Evolutionary conservation across 2,329 filamentous ascomycete genomes (phyloP).

Genomic region (Cytospora schulzeri): DNA sequence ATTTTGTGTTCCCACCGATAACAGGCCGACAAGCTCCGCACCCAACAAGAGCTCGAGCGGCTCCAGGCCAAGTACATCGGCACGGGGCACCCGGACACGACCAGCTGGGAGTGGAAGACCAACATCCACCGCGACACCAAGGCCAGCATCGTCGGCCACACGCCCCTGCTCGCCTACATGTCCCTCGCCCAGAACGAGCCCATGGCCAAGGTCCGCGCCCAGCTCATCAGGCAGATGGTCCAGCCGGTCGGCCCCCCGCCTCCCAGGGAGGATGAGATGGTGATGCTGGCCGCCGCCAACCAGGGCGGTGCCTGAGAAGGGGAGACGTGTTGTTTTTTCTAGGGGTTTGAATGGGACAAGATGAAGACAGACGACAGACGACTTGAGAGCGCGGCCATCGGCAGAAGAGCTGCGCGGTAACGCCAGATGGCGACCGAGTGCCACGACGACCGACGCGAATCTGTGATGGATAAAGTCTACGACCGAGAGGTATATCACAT

Average conservation of each 20-base stretch:
- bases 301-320: constrained; percentile 31
- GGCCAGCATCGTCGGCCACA: constrained; percentile 85
- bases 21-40: constrained; percentile 95
- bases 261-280: constrained; percentile 51
- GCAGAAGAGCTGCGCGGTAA: not conserved
- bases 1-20: not conserved
- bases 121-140: constrained; percentile 96
- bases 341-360: not conserved
- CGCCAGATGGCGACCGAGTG: not conserved
- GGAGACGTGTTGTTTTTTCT: not conserved
- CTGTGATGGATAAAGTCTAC: not conserved
- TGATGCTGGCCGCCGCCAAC: constrained; percentile 11
- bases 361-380: not conserved
- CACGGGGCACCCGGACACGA: constrained; percentile 94
- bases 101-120: constrained; percentile 94
- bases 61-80: constrained; percentile 95
- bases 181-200: constrained; percentile 85
- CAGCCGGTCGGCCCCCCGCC: constrained; percentile 63
- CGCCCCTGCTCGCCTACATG: constrained; percentile 85
- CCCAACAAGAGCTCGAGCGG: constrained; percentile 94
- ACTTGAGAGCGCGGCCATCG: not conserved
- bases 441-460: not conserved
- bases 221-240: constrained; percentile 80
- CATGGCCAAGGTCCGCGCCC: constrained; percentile 74
- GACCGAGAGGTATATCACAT: not conserved